Evolutionary conservation across 108 stramenopile species (phyloP).

Genomic region (Cyclotella baltica): DNA sequence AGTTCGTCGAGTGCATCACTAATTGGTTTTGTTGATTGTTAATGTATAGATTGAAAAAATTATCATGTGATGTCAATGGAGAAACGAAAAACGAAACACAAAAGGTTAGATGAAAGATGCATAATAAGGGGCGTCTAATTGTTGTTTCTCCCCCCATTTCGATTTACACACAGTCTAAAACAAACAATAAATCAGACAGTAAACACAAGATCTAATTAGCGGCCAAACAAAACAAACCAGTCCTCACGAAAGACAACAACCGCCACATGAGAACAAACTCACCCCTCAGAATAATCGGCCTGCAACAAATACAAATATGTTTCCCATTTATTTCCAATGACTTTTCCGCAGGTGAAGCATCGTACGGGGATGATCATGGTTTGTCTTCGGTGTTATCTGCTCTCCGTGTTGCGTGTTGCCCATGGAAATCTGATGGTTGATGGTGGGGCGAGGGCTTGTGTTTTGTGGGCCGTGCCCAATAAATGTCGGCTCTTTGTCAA

Average conservation of each 20-base stretch:
- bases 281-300: slow-evolving; percentile 95
- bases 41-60: background rate
- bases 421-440: background rate
- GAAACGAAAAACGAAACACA: too few relatives aligned
- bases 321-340: slow-evolving; percentile 99
- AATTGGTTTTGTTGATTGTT: background rate
- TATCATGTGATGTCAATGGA: background rate
- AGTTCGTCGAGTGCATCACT: slow-evolving; percentile 98
- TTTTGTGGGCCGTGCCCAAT: background rate
- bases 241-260: background rate
- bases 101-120: too few relatives aligned
- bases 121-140: too few relatives aligned
- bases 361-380: slow-evolving; percentile 99
- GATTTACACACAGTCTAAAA: too few relatives aligned
- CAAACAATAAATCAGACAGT: too few relatives aligned
- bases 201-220: too few relatives aligned
- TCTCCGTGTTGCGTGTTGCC: too few relatives aligned
- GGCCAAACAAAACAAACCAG: background rate
- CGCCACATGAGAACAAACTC: slow-evolving; percentile 21
- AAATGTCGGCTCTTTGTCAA: too few relatives aligned
- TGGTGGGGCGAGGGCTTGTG: background rate
- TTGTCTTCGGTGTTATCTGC: too few relatives aligned
- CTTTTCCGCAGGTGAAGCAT: slow-evolving; percentile 99
- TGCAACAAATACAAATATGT: slow-evolving; percentile 95
- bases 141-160: too few relatives aligned